These are phyloP conservation scores for Leccinellum albellum DNA, from an alignment of 768 basidiomycete genomes.

Conservation along the genomic window DNA sequence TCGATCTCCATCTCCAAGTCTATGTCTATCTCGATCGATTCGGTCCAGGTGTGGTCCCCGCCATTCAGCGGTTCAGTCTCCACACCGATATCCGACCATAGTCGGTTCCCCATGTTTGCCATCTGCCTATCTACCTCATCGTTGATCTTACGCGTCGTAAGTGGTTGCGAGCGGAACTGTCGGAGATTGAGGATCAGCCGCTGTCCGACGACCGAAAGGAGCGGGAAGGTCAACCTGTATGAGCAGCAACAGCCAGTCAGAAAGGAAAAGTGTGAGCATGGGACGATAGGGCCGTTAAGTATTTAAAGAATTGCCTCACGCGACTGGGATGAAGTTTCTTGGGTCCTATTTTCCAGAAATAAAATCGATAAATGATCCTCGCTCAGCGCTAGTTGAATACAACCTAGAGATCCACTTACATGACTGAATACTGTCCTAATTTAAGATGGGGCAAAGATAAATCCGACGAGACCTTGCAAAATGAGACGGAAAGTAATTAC, in stretches of 20 bases:
- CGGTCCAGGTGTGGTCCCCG: background rate
- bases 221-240: slow-evolving; percentile 13
- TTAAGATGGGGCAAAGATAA: background rate
- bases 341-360: slow-evolving; percentile 10
- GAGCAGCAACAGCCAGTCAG: background rate
- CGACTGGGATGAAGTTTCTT: slow-evolving; percentile 4
- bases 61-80: background rate
- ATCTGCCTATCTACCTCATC: slow-evolving; percentile 3
- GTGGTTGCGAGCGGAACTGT: background rate
- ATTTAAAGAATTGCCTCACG: background rate
- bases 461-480: background rate
- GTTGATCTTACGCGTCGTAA: slow-evolving; percentile 6
- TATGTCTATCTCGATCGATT: background rate
- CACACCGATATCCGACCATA: background rate
- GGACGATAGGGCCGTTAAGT: background rate
- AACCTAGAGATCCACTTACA: background rate
- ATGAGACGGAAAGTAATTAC: background rate
- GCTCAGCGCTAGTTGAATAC: background rate
- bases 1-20: background rate
- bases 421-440: background rate
- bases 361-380: background rate
- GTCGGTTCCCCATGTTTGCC: background rate
- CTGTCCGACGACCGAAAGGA: slow-evolving; percentile 16
- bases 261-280: background rate
- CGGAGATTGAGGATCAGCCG: slow-evolving; percentile 21